A percentile compares a stretch with the other conserved stretches of the same genome.
phyloP scores from a whole-genome alignment of 306 rosid genomes.

The Phaseolus lunatus region DNA sequence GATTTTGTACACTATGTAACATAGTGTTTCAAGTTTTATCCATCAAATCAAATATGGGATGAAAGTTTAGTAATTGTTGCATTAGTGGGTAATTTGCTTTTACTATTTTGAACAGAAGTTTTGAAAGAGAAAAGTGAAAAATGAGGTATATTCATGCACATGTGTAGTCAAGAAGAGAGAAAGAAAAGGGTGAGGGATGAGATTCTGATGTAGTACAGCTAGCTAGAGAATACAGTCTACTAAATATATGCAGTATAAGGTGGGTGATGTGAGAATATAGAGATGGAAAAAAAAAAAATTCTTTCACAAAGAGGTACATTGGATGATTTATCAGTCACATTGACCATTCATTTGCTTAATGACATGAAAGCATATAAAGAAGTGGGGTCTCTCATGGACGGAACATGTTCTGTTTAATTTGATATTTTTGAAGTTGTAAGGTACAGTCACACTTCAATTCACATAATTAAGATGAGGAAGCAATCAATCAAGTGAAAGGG shows the following conservation, averaged over 20 bases:
- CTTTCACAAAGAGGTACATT: constrained; percentile 29
- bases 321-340: constrained; percentile 49
- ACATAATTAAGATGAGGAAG: constrained; percentile 31
- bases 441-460: constrained; percentile 47
- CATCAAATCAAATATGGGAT: too few species aligned
- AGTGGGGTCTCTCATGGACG: constrained; percentile 48
- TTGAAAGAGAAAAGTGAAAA: constrained; percentile 2
- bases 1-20: not conserved
- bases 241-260: not conserved
- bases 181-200: constrained; percentile 20
- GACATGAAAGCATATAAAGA: constrained; percentile 52
- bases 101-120: not conserved
- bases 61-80: not conserved
- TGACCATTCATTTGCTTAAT: constrained; percentile 63
- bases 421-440: constrained; percentile 44
- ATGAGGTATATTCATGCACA: constrained; percentile 21
- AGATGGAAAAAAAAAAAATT: constrained; percentile 1
- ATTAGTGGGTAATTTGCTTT: constrained; percentile 2
- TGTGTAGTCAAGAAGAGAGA: not conserved
- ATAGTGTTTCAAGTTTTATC: not conserved
- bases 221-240: constrained; percentile 32
- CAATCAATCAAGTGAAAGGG: constrained; percentile 8
- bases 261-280: constrained; percentile 10
- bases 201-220: constrained; percentile 45
- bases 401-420: constrained; percentile 48